These are phyloP conservation scores for Ustilago cynodontis DNA, from an alignment of 1,284 basidiomycete species.

Conservation along the genomic window DNA sequence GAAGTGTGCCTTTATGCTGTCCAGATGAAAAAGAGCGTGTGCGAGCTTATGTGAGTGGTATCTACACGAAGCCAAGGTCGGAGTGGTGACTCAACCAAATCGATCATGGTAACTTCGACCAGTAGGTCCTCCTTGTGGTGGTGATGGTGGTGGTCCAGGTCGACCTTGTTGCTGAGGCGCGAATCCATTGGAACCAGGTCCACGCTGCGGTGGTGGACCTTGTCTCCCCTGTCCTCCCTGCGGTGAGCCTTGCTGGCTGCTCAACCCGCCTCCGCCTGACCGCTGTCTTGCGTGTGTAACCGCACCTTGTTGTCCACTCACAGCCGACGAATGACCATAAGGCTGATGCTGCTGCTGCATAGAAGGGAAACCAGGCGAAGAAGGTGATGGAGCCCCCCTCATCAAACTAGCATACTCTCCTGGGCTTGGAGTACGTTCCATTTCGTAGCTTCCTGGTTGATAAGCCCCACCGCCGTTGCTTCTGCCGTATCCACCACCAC, in stretches of 20 bases:
- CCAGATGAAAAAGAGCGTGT: neutral
- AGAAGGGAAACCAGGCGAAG: conserved; percentile 36
- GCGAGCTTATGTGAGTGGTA: neutral
- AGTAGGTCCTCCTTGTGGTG: neutral
- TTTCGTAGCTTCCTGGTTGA: conserved; percentile 46
- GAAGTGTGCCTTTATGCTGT: too few relatives aligned
- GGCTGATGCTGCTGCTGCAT: conserved; percentile 12
- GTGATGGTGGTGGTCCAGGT: neutral
- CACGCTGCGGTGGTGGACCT: neutral
- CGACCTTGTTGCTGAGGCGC: neutral
- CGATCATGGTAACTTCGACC: conserved; percentile 42
- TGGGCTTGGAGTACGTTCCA: conserved; percentile 49
- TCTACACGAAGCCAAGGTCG: neutral
- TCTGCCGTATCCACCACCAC: neutral
- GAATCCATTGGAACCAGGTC: neutral
- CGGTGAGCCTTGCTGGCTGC: neutral
- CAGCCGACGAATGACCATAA: conserved; percentile 48
- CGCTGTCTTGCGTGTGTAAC: conserved; percentile 43
- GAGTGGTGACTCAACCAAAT: conserved; percentile 10
- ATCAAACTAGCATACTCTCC: conserved; percentile 56
- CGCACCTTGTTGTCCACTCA: conserved; percentile 24
- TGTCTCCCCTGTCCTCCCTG: conserved; percentile 9
- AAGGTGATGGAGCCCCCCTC: conserved; percentile 43
- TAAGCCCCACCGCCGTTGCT: conserved; percentile 15
- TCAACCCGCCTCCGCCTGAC: conserved; percentile 20